A percentile compares a stretch with the other conserved stretches of the same genome.
These are phyloP conservation scores for Paraglomus occultum DNA, from an alignment of 192 early-diverging fungal genomes.

Conservation along the genomic window DNA sequence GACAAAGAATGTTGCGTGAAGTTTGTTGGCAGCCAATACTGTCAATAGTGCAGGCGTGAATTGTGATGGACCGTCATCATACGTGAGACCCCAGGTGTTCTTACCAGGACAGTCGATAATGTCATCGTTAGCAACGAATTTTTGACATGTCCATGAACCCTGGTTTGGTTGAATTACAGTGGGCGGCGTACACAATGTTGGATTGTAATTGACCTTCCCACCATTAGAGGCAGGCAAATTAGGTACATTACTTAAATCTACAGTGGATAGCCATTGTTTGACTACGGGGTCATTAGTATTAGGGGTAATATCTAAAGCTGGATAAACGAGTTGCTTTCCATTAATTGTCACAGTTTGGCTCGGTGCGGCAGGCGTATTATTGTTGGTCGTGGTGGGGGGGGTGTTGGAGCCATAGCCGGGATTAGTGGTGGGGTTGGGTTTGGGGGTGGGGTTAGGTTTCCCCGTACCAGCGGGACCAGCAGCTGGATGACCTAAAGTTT, in stretches of 20 bases:
- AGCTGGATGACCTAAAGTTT: background rate
- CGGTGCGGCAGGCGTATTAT: background rate
- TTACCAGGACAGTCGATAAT: slow-evolving; percentile 47
- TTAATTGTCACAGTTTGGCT: background rate
- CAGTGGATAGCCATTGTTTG: slow-evolving; percentile 37
- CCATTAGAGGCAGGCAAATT: slow-evolving; percentile 38
- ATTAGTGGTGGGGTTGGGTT: background rate
- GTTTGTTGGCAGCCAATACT: slow-evolving; percentile 38
- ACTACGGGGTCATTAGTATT: slow-evolving; percentile 35
- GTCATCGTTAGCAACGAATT: slow-evolving; percentile 38
- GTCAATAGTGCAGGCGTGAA: slow-evolving; percentile 45
- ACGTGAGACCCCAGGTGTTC: slow-evolving; percentile 57
- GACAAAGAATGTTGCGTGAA: slow-evolving; percentile 56
- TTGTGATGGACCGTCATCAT: slow-evolving; percentile 55
- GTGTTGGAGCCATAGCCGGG: background rate
- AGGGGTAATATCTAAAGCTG: slow-evolving; percentile 30
- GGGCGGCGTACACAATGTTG: slow-evolving; percentile 8
- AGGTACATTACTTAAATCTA: slow-evolving; percentile 36
- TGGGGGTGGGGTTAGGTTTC: background rate
- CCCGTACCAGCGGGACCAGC: too few relatives aligned
- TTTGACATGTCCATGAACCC: slow-evolving; percentile 56
- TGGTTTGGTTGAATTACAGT: slow-evolving; percentile 36
- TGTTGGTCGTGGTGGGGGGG: background rate
- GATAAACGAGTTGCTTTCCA: slow-evolving; percentile 1
- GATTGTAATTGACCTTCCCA: slow-evolving; percentile 22